phyloP scores from a whole-genome alignment of 179 eudicot genomes.

The Corrigiola litoralis region DNA sequence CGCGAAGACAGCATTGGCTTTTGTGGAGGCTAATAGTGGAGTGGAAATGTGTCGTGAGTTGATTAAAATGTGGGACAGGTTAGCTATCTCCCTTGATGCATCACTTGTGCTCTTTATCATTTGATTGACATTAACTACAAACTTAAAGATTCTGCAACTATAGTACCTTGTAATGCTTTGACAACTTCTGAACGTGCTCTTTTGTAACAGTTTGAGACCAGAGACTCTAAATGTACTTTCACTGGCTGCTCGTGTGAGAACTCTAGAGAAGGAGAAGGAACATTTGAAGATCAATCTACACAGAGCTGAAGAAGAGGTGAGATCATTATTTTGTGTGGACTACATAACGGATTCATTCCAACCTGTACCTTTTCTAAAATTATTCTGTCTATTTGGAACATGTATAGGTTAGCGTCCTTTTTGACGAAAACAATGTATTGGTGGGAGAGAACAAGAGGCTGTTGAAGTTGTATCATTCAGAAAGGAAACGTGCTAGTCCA shows the following conservation, averaged over 20 bases:
- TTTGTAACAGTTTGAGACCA: slow-evolving; percentile 54
- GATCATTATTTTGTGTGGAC: slow-evolving; percentile 1
- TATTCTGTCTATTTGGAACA: background rate
- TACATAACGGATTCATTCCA: background rate
- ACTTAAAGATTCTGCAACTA: no score
- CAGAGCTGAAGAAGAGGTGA: slow-evolving; percentile 93
- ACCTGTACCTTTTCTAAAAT: background rate
- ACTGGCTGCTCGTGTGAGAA: slow-evolving; percentile 48
- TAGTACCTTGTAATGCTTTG: no score
- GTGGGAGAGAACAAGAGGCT: slow-evolving; percentile 62
- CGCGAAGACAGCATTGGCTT: slow-evolving; percentile 46
- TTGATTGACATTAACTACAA: no score
- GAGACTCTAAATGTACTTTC: slow-evolving; percentile 54
- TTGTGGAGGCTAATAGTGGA: slow-evolving; percentile 60
- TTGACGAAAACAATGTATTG: slow-evolving; percentile 51
- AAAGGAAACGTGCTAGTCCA: slow-evolving; percentile 47
- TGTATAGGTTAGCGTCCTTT: slow-evolving; percentile 57
- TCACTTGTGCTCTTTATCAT: no score
- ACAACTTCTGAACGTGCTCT: background rate
- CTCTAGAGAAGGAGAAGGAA: slow-evolving; percentile 66
- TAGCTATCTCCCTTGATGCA: slow-evolving; percentile 4
- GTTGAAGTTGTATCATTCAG: slow-evolving; percentile 37
- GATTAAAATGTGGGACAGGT: slow-evolving; percentile 58
- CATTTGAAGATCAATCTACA: slow-evolving; percentile 62
- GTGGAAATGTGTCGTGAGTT: slow-evolving; percentile 51